Conservation (phyloP, 495 filamentous ascomycete species). For the Aspergillus kassunensis region DNA sequence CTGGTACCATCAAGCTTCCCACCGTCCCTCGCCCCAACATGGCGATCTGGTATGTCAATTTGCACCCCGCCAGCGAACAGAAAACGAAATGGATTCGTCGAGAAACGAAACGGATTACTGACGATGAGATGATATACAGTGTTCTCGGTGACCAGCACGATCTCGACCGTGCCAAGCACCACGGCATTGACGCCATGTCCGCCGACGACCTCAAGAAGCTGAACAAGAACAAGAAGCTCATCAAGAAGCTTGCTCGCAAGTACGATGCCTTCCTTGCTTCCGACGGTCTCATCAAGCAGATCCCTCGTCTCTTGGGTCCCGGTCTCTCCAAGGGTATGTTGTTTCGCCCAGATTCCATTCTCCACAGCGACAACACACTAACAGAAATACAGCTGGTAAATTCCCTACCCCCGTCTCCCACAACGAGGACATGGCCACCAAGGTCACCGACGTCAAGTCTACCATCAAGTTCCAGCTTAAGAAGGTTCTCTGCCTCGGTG, state of each 20-base stretch:
- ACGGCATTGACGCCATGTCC: conserved; percentile 94
- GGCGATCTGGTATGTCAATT: conserved; percentile 71
- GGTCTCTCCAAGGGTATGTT: conserved; percentile 92
- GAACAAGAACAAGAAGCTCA: conserved; percentile 99
- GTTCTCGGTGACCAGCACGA: conserved; percentile 99
- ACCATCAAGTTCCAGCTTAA: conserved; percentile 99
- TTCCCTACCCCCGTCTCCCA: conserved; percentile 98
- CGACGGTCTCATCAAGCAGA: conserved; percentile 97
- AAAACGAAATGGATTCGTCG: too few species aligned
- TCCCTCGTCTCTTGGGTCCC: conserved; percentile 96
- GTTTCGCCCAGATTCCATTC: not conserved
- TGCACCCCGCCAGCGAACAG: not conserved
- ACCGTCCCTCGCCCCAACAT: conserved; percentile 87
- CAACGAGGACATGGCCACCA: conserved; percentile 83
- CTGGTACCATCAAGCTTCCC: conserved; percentile 93
- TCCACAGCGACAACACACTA: not conserved
- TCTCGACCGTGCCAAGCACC: conserved; percentile 99
- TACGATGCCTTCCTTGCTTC: conserved; percentile 99
- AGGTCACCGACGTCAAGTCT: conserved; percentile 98
- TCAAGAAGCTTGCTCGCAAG: conserved; percentile 99
- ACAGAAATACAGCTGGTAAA: conserved; percentile 72
- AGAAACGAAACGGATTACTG: conserved; percentile 8
- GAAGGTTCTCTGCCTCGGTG: conserved; percentile 99
- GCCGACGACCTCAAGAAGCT: conserved; percentile 99
- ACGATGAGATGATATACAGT: conserved; percentile 40